Evolutionary conservation across 306 rosid species (phyloP).

Genomic region (Castanopsis chinensis): DNA sequence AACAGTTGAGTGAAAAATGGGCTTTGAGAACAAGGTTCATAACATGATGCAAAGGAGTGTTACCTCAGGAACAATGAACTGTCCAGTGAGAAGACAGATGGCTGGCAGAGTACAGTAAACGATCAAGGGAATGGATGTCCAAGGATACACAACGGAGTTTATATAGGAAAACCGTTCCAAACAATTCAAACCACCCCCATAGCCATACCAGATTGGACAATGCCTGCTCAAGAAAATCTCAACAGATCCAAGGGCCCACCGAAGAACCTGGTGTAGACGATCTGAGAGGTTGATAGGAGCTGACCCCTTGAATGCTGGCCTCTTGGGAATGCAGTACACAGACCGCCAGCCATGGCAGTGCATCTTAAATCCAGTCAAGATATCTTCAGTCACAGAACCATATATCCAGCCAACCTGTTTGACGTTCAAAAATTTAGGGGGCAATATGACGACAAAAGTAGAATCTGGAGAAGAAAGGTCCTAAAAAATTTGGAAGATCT

Average conservation of each 20-base stretch:
- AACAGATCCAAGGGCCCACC: constrained; percentile 98
- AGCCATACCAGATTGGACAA: constrained; percentile 95
- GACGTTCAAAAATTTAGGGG: constrained; percentile 21
- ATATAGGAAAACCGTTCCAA: constrained; percentile 89
- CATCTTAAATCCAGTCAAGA: constrained; percentile 98
- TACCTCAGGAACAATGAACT: constrained; percentile 97
- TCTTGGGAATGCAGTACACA: constrained; percentile 88
- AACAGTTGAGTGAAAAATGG: background rate
- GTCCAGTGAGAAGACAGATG: constrained; percentile 88
- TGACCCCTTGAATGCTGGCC: constrained; percentile 94
- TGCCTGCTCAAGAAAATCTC: constrained; percentile 93
- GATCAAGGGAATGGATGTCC: constrained; percentile 88
- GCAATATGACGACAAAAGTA: constrained; percentile 3
- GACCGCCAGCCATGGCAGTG: constrained; percentile 99
- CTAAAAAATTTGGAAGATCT: background rate
- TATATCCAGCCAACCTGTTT: constrained; percentile 95
- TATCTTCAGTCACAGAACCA: constrained; percentile 98
- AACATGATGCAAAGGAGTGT: constrained; percentile 15
- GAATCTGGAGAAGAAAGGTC: constrained; percentile 4
- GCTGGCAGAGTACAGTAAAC: constrained; percentile 93
- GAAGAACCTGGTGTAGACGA: constrained; percentile 93
- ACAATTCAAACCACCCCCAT: constrained; percentile 82
- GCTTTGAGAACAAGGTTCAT: background rate
- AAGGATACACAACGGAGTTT: constrained; percentile 87
- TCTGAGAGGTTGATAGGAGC: constrained; percentile 96